These are phyloP conservation scores for Cicer chorassanicum DNA, from an alignment of 306 rosid genomes.

Conservation along the genomic window DNA sequence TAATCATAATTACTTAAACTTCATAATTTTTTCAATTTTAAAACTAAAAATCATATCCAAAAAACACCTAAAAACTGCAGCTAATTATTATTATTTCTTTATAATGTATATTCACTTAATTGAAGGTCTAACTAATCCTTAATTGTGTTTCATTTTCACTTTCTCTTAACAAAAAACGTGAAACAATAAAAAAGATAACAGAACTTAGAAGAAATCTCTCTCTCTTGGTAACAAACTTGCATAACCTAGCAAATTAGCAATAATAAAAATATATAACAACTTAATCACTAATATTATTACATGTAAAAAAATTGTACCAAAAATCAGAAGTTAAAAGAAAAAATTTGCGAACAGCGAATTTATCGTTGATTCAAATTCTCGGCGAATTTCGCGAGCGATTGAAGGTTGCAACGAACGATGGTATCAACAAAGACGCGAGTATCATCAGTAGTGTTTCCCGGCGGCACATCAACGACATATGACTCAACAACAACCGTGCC, in stretches of 20 bases:
- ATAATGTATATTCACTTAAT: too few relatives aligned
- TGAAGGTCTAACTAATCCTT: background rate
- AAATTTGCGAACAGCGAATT: background rate
- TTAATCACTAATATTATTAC: constrained; percentile 18
- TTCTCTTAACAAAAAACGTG: background rate
- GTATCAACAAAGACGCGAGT: constrained; percentile 84
- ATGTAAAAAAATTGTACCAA: constrained; percentile 17
- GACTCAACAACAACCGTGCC: constrained; percentile 85
- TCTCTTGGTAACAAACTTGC: background rate
- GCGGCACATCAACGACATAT: constrained; percentile 93
- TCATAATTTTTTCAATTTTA: too few relatives aligned
- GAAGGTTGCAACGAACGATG: constrained; percentile 91
- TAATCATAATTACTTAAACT: too few relatives aligned
- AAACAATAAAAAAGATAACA: constrained; percentile 7
- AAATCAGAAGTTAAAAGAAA: background rate
- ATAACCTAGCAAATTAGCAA: background rate
- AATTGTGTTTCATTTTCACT: constrained; percentile 29
- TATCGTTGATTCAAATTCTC: constrained; percentile 54
- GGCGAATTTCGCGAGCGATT: constrained; percentile 80
- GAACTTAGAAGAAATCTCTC: background rate
- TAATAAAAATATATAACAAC: constrained; percentile 20
- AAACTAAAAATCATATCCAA: too few relatives aligned
- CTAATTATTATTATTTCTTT: too few relatives aligned
- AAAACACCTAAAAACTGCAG: too few relatives aligned
- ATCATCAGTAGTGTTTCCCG: constrained; percentile 84